Conservation (phyloP, 441 rosid genomes). For the Erodium moschatum region DNA sequence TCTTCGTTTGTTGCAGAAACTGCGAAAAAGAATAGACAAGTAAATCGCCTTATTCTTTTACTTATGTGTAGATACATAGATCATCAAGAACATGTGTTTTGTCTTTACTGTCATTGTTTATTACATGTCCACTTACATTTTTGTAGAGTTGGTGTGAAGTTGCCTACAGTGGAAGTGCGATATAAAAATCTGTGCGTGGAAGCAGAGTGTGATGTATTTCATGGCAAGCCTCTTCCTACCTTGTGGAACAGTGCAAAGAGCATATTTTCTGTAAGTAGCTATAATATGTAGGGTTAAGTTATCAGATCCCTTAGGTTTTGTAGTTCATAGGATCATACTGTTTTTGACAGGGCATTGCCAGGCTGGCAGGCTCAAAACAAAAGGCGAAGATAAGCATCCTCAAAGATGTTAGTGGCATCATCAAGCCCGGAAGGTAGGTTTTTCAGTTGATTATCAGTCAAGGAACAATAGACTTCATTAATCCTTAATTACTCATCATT, state of each 20-base stretch:
- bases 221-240: constrained; percentile 51
- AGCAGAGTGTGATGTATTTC: constrained; percentile 40
- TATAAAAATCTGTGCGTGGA: constrained; percentile 38
- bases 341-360: constrained; percentile 24
- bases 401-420: constrained; percentile 36
- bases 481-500: too few relatives aligned
- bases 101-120: too few relatives aligned
- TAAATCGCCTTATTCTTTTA: constrained; percentile 21
- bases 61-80: too few relatives aligned
- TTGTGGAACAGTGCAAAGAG: constrained; percentile 41
- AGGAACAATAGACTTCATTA: neutral
- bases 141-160: constrained; percentile 37
- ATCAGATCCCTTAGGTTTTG: too few relatives aligned
- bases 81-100: too few relatives aligned
- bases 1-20: constrained; percentile 36
- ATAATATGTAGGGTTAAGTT: neutral
- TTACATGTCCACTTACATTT: neutral
- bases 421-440: constrained; percentile 43
- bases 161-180: constrained; percentile 49
- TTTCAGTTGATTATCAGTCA: neutral
- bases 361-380: constrained; percentile 21
- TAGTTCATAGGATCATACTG: constrained; percentile 4
- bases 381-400: constrained; percentile 37
- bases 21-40: constrained; percentile 51
- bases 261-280: constrained; percentile 30